phyloP scores from a whole-genome alignment of 2,329 filamentous ascomycete species.

The Aspergillus viridinutans region DNA sequence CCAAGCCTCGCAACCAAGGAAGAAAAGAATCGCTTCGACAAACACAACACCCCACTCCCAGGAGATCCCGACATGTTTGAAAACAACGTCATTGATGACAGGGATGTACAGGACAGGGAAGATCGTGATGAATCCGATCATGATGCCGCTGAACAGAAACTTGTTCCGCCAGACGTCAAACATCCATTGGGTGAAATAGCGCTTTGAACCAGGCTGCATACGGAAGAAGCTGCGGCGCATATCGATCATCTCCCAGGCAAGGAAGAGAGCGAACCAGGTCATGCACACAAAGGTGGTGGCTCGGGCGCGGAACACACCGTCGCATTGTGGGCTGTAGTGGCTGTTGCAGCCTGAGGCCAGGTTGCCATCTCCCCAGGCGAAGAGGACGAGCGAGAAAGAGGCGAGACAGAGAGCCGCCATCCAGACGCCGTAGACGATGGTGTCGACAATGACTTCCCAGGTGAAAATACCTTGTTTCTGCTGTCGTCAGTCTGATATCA shows the following conservation, averaged over 20 bases:
- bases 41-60: conserved; percentile 71
- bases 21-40: conserved; percentile 57
- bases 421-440: conserved; percentile 72
- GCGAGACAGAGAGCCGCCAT: conserved; percentile 67
- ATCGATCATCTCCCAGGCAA: conserved; percentile 75
- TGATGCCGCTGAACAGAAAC: conserved; percentile 65
- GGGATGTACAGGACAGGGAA: conserved; percentile 66
- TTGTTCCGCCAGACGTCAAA: conserved; percentile 66
- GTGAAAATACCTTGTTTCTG: conserved; percentile 68
- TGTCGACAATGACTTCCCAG: conserved; percentile 71
- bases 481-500: too few relatives aligned
- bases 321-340: conserved; percentile 51
- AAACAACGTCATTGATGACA: conserved; percentile 60
- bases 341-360: conserved; percentile 61
- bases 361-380: conserved; percentile 56
- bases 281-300: conserved; percentile 70
- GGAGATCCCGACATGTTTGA: conserved; percentile 61
- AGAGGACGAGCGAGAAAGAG: conserved; percentile 62
- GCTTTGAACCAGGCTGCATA: conserved; percentile 61
- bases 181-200: conserved; percentile 63
- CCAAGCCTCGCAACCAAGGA: conserved; percentile 61
- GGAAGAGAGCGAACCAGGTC: conserved; percentile 72
- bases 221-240: conserved; percentile 70
- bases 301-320: conserved; percentile 65
- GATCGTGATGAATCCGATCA: conserved; percentile 53